Conservation (phyloP, 2,329 filamentous ascomycete species). For the Allantophomopsis cytisporea region DNA sequence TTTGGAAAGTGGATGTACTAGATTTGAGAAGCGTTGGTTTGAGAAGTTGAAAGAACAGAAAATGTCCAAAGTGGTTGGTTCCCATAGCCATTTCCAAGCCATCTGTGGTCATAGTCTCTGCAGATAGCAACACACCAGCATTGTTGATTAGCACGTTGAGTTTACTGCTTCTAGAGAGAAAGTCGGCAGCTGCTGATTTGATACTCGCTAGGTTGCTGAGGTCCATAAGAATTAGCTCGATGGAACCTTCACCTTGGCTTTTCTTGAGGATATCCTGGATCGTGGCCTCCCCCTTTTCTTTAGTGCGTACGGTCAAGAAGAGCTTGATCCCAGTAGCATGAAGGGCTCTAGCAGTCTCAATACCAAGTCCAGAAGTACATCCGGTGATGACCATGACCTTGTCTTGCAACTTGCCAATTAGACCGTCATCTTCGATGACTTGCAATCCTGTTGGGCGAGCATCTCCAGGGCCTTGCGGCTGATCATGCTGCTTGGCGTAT, state of each 20-base stretch:
- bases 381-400: slow-evolving; percentile 21
- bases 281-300: slow-evolving; percentile 15
- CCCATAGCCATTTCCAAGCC: slow-evolving; percentile 37
- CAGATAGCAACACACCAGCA: slow-evolving; percentile 12
- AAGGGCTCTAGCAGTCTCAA: slow-evolving; percentile 20
- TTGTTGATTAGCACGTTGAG: slow-evolving; percentile 10
- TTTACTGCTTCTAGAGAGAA: slow-evolving; percentile 1
- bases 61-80: slow-evolving; percentile 38
- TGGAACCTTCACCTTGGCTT: slow-evolving; percentile 1
- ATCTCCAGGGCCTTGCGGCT: slow-evolving; percentile 12
- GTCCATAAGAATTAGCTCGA: slow-evolving; percentile 18
- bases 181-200: slow-evolving; percentile 10
- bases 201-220: slow-evolving; percentile 16
- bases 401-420: slow-evolving; percentile 21
- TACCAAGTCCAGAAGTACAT: slow-evolving; percentile 18
- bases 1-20: slow-evolving; percentile 24
- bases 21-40: slow-evolving; percentile 16
- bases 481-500: too few species aligned
- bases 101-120: slow-evolving; percentile 18
- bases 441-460: slow-evolving; percentile 16
- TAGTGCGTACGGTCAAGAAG: slow-evolving; percentile 18
- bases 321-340: slow-evolving; percentile 18
- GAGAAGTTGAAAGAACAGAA: slow-evolving; percentile 36
- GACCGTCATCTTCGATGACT: slow-evolving; percentile 10
- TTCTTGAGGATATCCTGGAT: slow-evolving; percentile 25